Base-by-base conservation (phyloP, 1,284 basidiomycete species). In the Cutaneotrichosporon sp. region DNA sequence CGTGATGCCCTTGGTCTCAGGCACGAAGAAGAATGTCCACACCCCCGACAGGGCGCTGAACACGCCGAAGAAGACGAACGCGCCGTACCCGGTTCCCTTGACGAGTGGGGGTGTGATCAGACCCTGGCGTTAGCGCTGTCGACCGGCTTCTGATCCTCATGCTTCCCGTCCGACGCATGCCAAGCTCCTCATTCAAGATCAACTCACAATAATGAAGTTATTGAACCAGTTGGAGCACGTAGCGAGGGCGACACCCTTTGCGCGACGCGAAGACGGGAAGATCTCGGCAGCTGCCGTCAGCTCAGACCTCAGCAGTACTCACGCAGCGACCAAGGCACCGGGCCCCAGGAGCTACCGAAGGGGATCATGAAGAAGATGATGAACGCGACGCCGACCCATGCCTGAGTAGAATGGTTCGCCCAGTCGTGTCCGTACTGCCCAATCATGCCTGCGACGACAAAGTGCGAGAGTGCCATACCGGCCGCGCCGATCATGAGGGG, bases 141-240 rank as follows among this genome's bases (percentile, higher is more conserved):
- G 36, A 26, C 26, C 26, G 26, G 26, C 26, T 3, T 26, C 26
- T 2, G 26, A 26, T 26, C 26, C 26, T 26, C 26, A 26, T 26
- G 26, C 26, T 26, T 26, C 26, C 26, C 26, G 26, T 26, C 26
- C 26, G 26, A 26, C 26, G 26, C 26, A 26, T 1, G 26, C 26
- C 26, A 26, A 26, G 26, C 26, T 26, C 26, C 26, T 26, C 26
- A 3, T 3, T 26, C 36, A 36, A 36, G 3, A 2, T 9, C 36
- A 36, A 36, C 36, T 13, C 36, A 36, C 40, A 74, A 97, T 94
- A 67, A 97, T 97, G 92, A 81, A 97, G 76, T 93, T 98, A 81
- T 79, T 96, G 49, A 60, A 52, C 61, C 61, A 62, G 56, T 62
- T 65, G 56, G 62, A 67, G 49, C 71, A 68, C 11, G 69, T 70